phyloP scores from a whole-genome alignment of 257 asterid species.

The Ballota nigra region DNA sequence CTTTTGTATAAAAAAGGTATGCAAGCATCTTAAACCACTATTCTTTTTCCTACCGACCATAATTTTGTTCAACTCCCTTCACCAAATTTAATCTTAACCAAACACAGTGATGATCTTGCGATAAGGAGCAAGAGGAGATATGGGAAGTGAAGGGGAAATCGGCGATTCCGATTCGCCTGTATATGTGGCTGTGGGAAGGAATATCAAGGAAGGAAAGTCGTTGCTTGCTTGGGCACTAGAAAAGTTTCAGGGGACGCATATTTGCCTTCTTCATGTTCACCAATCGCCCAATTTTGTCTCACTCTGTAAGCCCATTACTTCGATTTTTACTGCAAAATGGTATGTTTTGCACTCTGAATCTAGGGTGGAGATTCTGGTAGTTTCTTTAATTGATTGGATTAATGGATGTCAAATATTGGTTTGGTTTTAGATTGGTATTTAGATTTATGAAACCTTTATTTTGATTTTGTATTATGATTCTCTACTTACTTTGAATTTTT shows the following conservation, averaged over 20 bases:
- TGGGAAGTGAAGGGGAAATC: constrained; percentile 53
- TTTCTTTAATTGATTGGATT: constrained; percentile 16
- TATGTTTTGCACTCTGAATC: not conserved
- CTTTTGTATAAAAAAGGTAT: not conserved
- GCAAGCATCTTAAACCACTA: constrained; percentile 18
- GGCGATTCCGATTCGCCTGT: constrained; percentile 28
- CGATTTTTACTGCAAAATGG: not conserved
- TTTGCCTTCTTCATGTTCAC: constrained; percentile 80
- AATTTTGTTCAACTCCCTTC: constrained; percentile 21
- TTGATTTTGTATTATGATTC: not conserved
- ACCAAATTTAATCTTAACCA: constrained; percentile 16
- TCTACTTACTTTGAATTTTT: not conserved
- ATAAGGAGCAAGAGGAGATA: constrained; percentile 12
- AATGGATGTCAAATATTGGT: not conserved
- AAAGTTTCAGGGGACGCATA: constrained; percentile 44
- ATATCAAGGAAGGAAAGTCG: constrained; percentile 67
- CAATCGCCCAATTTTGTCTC: constrained; percentile 52
- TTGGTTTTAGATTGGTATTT: not conserved
- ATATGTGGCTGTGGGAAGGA: constrained; percentile 75
- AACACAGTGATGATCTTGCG: constrained; percentile 21
- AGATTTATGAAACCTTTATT: not conserved
- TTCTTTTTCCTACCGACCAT: constrained; percentile 27
- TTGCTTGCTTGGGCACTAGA: constrained; percentile 56
- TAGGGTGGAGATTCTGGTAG: constrained; percentile 6
- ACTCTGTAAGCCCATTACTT: constrained; percentile 40